Base-by-base conservation (phyloP, 345 rosid species). In the Schrenkiella parvula region DNA sequence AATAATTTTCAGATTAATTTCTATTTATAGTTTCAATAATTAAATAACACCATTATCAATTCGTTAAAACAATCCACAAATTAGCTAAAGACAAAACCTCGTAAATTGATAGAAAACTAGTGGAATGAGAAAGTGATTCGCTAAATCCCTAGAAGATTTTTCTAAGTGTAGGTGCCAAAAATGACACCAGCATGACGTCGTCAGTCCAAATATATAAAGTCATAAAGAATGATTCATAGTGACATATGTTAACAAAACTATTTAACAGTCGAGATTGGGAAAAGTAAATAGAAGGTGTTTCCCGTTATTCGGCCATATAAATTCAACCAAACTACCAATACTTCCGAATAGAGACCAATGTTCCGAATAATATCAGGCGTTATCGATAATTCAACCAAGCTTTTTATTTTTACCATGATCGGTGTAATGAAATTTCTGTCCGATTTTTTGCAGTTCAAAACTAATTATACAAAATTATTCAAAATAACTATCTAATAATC, bases 181-280 rank as follows among this genome's bases (percentile, higher is more conserved):
- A 8, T 74, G 73, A 67, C 68, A 52, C 56, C 47, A 59, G 68
- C 69, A 60, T 75, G 79, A 67, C 55, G 63, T 68, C 12, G 13
- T 51, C 41, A 53, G 4, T 8, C 26, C 48, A 34, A 61, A 64
- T 6, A 23, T 17, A 22, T 31, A 39, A 25, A 41, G 1, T 15
- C 23, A 22, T 31, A 39, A 25, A 41, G 1, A 18, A 13, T 12
- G 12, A 25, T 25, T 18, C 39, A 35, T 15, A 22, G 28, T 43
- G 23, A 41, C 15, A 19, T 39, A 23, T n/a, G 5, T 43, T 62
- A 19, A 18, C 25, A 22, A n/a, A 18, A 46, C 18, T 46, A 50
- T 19, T 32, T 17, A 22, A 46, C 31, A 29, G 34, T 29, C 34
- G 34, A 29, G 15, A 34, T 11, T 34, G 0, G 4, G 5, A 11